phyloP scores from a whole-genome alignment of 768 basidiomycete species.

The Mycena latifolia region DNA sequence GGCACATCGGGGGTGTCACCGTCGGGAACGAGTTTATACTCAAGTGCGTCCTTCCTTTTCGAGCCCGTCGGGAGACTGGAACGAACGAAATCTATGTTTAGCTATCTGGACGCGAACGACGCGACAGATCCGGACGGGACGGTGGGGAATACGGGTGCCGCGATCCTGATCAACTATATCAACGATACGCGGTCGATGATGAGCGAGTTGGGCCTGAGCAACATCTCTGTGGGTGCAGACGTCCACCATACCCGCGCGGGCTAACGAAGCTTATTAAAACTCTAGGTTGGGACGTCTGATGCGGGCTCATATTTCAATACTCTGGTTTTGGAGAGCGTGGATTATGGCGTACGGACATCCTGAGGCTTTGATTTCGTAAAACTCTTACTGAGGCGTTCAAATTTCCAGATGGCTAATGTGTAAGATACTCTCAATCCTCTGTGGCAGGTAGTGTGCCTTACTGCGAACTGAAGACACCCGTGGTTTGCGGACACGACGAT shows the following conservation, averaged over 20 bases:
- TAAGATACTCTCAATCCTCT: no score
- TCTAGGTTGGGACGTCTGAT: constrained; percentile 55
- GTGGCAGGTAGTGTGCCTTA: no score
- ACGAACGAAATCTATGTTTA: constrained; percentile 40
- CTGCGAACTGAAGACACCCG: no score
- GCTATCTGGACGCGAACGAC: constrained; percentile 68
- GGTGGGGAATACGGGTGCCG: constrained; percentile 72
- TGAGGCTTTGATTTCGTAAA: no score
- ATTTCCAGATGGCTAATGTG: constrained; percentile 84
- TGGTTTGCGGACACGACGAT: constrained; percentile 89
- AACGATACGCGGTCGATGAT: constrained; percentile 73
- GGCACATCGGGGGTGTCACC: constrained; percentile 82
- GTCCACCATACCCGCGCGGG: not conserved
- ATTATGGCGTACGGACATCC: constrained; percentile 68
- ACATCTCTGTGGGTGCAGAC: constrained; percentile 75
- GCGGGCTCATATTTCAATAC: constrained; percentile 90
- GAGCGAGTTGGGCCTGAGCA: constrained; percentile 63
- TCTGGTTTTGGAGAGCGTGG: constrained; percentile 68
- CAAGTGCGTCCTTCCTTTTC: constrained; percentile 56
- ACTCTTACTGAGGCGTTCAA: not conserved
- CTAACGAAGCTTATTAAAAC: not conserved
- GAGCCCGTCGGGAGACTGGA: not conserved
- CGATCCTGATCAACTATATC: constrained; percentile 75
- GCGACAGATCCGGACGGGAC: constrained; percentile 67
- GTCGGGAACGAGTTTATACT: constrained; percentile 95